Base-by-base conservation (phyloP, 2,329 filamentous ascomycete species). In the Sclerotinia subarctica region DNA sequence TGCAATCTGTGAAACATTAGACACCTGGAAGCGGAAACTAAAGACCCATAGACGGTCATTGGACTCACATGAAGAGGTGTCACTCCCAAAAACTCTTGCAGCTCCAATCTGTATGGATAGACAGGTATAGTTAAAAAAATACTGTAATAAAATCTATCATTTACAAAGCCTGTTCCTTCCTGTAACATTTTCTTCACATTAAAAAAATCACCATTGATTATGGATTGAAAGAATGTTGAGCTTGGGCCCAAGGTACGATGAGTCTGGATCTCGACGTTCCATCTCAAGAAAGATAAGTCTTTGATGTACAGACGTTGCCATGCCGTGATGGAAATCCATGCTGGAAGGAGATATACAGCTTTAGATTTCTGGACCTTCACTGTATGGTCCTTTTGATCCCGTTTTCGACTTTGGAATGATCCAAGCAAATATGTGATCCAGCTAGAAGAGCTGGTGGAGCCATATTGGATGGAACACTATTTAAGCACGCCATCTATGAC, bases 291-390 rank as follows among this genome's bases (percentile, higher is more conserved):
- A 29, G 52, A 64, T 24, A 35, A 44, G 32, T 59, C 24, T 3
- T 54, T 49, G 29, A 1, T 60, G 19, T 29, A 44, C 66, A n/a
- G 49, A 35, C 11, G 47, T 29, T 64, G 58, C 54, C 63, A 71
- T 7, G 53, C 57, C 13, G 38, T 56, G 11, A 53, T 44, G 11
- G 59, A 69, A 17, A 67, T 19, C 66, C 58, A 69, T 11, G 24
- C 8, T 1, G 69, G 71, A 7, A 64, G 44, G n/a, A 42, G 44
- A 24, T 70, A 72, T 32, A 13, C 67, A 24, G 64, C 35, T 26
- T 49, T 21, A 5, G 53, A 38, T 0, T 65, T 42, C 5, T 38
- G 24, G 6, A 19, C 7, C 0, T 15, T 26, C 0, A 6, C 24
- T 53, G 24, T 19, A 8, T 29, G 51, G 51, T 3, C 19, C 2